phyloP scores from a whole-genome alignment of 139 green algal species.

The Edaphochlamys debaryana region DNA sequence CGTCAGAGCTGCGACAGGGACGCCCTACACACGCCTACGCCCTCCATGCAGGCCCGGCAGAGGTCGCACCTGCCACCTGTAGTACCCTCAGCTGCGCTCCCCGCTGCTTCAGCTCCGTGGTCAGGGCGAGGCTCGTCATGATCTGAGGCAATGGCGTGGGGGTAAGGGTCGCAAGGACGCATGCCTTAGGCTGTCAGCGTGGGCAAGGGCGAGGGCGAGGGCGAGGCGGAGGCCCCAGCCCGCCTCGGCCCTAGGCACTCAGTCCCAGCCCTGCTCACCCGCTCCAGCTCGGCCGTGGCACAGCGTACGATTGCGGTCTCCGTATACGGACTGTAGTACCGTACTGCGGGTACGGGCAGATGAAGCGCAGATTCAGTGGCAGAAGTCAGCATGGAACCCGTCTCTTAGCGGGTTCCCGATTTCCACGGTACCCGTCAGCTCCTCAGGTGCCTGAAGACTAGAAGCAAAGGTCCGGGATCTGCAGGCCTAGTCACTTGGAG shows the following conservation, averaged over 20 bases:
- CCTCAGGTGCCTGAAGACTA: too few species aligned
- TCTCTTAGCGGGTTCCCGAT: too few species aligned
- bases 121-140: background rate
- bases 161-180: background rate
- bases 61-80: background rate
- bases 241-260: background rate
- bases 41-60: background rate
- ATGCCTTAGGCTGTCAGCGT: background rate
- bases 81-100: background rate
- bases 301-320: background rate
- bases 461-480: too few species aligned
- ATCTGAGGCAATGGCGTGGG: background rate
- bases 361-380: too few species aligned
- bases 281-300: background rate
- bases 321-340: slow-evolving; percentile 25
- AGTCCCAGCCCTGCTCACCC: background rate
- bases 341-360: too few species aligned
- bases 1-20: background rate
- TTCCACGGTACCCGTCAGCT: too few species aligned
- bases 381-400: too few species aligned
- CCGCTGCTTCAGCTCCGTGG: background rate
- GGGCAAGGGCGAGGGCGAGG: background rate
- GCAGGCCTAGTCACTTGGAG: too few species aligned
- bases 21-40: too few species aligned
- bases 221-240: too few species aligned